These are phyloP conservation scores for Fusarium sp. DNA, from an alignment of 2,329 filamentous ascomycete genomes.

Conservation along the genomic window DNA sequence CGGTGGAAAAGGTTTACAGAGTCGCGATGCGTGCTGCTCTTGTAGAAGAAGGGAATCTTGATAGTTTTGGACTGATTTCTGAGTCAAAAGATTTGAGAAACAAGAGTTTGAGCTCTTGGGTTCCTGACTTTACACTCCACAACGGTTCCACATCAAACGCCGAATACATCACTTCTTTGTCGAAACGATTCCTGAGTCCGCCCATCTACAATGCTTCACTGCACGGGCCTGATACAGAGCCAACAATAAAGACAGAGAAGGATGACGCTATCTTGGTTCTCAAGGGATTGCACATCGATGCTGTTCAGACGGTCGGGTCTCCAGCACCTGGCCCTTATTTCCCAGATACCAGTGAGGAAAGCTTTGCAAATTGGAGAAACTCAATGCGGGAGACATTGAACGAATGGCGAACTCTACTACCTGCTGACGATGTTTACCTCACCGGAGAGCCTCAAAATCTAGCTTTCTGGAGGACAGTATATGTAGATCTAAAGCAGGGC, in stretches of 20 bases:
- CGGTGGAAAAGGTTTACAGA: slow-evolving; percentile 18
- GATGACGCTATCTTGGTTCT: slow-evolving; percentile 5
- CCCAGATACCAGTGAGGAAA: background rate
- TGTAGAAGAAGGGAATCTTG: slow-evolving; percentile 6
- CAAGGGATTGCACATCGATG: background rate
- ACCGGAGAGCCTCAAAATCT: background rate
- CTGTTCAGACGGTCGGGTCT: background rate
- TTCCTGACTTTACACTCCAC: slow-evolving; percentile 10
- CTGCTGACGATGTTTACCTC: background rate
- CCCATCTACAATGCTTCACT: background rate
- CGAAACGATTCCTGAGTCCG: background rate
- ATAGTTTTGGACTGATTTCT: slow-evolving; percentile 15
- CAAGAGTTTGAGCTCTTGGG: slow-evolving; percentile 2
- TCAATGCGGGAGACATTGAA: background rate
- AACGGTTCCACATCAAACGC: background rate
- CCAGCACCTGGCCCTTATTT: slow-evolving; percentile 1
- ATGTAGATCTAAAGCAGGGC: slow-evolving; percentile 9
- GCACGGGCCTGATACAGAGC: background rate
- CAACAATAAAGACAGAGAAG: background rate
- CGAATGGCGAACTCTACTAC: background rate
- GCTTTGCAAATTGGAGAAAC: background rate
- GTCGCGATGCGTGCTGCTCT: slow-evolving; percentile 11
- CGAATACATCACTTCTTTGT: slow-evolving; percentile 12
- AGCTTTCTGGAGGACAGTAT: slow-evolving; percentile 20
- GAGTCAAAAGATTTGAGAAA: background rate